phyloP scores from a whole-genome alignment of 805 yeast genomes.

The Saccharomycopsis sp. region DNA sequence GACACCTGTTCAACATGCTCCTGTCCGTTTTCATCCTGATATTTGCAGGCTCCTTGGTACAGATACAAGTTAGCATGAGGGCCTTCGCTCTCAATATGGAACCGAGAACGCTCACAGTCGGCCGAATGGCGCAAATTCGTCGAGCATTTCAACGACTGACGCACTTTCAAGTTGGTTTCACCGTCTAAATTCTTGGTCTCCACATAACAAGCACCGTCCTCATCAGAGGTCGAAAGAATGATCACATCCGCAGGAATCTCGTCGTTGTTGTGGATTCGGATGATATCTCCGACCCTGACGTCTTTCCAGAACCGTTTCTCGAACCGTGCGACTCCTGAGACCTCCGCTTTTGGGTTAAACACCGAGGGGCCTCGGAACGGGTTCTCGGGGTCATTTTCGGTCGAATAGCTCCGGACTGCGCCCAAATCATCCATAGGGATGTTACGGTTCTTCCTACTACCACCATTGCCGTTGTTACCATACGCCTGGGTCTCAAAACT shows the following conservation, averaged over 20 bases:
- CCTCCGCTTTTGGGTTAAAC: conserved; percentile 31
- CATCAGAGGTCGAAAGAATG: conserved; percentile 57
- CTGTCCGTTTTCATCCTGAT: conserved; percentile 32
- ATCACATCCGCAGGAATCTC: conserved; percentile 75
- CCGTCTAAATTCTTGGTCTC: conserved; percentile 84
- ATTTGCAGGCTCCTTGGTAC: conserved; percentile 65
- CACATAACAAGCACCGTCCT: conserved; percentile 64
- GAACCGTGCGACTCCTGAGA: conserved; percentile 34
- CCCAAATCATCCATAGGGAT: conserved; percentile 26
- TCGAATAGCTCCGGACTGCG: conserved; percentile 26
- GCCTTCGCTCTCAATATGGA: conserved; percentile 76
- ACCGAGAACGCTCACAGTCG: conserved; percentile 45
- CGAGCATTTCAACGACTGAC: conserved; percentile 63
- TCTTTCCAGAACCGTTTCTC: conserved; percentile 34
- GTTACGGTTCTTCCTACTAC: too few relatives aligned
- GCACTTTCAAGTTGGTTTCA: conserved; percentile 69
- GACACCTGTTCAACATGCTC: conserved; percentile 36
- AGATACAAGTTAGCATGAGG: conserved; percentile 75
- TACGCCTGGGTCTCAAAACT: conserved; percentile 28
- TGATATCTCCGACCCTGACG: conserved; percentile 65
- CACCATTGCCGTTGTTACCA: too few relatives aligned
- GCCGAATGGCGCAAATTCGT: conserved; percentile 41
- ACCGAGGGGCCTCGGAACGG: conserved; percentile 21
- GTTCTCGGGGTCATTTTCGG: conserved; percentile 25
- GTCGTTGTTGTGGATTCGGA: conserved; percentile 65